Percentiles rank a stretch among this genome's conserved stretches.
phyloP scores from a whole-genome alignment of 148 eudicot species.

The Chenopodium berlandieri region DNA sequence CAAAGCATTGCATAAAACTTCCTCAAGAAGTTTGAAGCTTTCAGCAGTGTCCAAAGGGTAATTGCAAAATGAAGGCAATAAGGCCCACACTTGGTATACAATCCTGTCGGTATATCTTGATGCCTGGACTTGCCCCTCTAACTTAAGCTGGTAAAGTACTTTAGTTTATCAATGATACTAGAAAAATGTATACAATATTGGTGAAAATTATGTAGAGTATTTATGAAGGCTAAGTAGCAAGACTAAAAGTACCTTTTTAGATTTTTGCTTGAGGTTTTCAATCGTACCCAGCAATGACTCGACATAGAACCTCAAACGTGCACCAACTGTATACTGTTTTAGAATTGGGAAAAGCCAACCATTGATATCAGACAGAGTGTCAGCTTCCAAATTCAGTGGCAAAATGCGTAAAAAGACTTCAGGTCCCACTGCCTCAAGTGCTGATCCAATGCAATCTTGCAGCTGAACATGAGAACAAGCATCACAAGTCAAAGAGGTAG shows the following conservation, averaged over 20 bases:
- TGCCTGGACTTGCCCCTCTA: constrained; percentile 59
- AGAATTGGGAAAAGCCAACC: constrained; percentile 87
- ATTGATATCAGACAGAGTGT: constrained; percentile 62
- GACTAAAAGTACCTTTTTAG: constrained; percentile 51
- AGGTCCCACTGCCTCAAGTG: constrained; percentile 92
- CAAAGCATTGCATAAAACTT: constrained; percentile 46
- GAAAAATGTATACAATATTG: neutral
- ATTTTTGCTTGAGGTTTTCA: constrained; percentile 52
- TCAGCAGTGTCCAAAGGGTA: constrained; percentile 74
- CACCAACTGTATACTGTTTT: constrained; percentile 80
- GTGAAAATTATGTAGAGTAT: neutral
- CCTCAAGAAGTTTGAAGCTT: constrained; percentile 63
- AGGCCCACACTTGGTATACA: constrained; percentile 79
- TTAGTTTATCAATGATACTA: constrained; percentile 22
- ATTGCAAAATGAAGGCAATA: constrained; percentile 93
- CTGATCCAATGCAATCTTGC: constrained; percentile 88
- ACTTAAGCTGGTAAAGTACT: constrained; percentile 60
- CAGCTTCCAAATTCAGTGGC: constrained; percentile 73
- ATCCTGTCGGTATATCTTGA: constrained; percentile 73
- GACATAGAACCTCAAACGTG: constrained; percentile 61
- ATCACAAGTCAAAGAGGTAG: constrained; percentile 7
- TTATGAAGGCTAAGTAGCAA: constrained; percentile 8
- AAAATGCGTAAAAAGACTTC: constrained; percentile 70
- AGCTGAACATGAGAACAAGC: constrained; percentile 47
- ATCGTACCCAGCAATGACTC: constrained; percentile 58